Evolutionary conservation across 164 flowering plant species (phyloP), one percentile per base, ranked within the genome.

Genomic region (Magnolia changhungtana): DNA sequence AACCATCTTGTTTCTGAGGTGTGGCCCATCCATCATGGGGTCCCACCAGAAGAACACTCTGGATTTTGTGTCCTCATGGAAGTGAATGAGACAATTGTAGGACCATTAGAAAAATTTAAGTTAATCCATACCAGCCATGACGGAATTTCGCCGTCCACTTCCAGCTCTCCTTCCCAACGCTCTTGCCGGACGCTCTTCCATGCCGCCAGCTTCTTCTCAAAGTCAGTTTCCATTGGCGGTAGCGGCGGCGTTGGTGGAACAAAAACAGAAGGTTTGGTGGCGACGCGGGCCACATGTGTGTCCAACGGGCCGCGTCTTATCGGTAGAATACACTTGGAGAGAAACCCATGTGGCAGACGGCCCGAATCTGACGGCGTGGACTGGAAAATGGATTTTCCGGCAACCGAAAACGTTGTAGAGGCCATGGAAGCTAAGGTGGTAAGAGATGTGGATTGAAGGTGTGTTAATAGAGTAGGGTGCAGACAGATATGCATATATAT

Each of bases 131-230:
- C 99, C 96, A 95, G 95, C 99, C 99, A 95, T 16, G 72, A 68
- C 1, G 99, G 99, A 61, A 95, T 86, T 74, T 91, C 81, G 27
- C 99, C 99, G 77, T 93, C 75, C 1, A 95, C 96, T 1, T 6
- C 78, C 27, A 95, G 87, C 85, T 95, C 95, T 49, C 98, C 98
- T 74, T 95, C 96, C 99, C 98, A 95, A 21, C 90, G 71, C 74
- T 93, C 96, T 49, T 89, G 95, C 69, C 74, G 78, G 71, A 93
- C 79, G 64, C 99, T 95, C 10, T 86, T 90, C 99, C 99, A 95
- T 8, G 99, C 99, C 2, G 85, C 87, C 21, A 88, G 89, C 50
- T 81, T 78, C n/a, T 16, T 23, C 1, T 31, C 74, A 31, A 50
- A 13, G n/a, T 7, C 52, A 2, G 14, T 19, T 51, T 74, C 82